phyloP scores from a whole-genome alignment of 768 basidiomycete species.

The Tricholoma flavovirens region DNA sequence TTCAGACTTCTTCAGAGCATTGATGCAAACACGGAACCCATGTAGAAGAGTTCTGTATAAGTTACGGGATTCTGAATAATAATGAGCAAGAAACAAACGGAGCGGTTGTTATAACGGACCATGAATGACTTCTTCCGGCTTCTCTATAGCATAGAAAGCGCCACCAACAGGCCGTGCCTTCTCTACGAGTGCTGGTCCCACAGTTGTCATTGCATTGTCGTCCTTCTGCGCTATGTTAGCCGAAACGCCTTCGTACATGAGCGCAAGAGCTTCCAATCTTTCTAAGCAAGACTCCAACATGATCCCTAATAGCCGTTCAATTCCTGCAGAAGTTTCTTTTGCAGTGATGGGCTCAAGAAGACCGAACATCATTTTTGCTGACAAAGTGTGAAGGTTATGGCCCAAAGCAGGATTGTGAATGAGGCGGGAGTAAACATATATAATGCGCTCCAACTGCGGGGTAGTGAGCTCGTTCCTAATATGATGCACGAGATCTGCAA shows the following conservation, averaged over 20 bases:
- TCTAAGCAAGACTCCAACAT: constrained; percentile 83
- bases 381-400: constrained; percentile 80
- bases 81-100: constrained; percentile 7
- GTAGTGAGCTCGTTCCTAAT: constrained; percentile 76
- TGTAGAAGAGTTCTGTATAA: constrained; percentile 87
- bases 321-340: constrained; percentile 68
- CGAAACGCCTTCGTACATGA: constrained; percentile 52
- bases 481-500: constrained; percentile 93
- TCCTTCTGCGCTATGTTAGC: constrained; percentile 47
- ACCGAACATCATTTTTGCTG: constrained; percentile 89
- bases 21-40: constrained; percentile 77
- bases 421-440: constrained; percentile 80
- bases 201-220: constrained; percentile 29
- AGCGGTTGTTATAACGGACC: constrained; percentile 40
- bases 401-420: constrained; percentile 84
- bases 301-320: constrained; percentile 60
- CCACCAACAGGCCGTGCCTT: constrained; percentile 78
- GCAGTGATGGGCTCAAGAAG: constrained; percentile 75
- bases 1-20: constrained; percentile 73
- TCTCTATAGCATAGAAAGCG: constrained; percentile 73
- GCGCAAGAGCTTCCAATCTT: constrained; percentile 75
- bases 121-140: constrained; percentile 73
- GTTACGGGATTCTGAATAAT: constrained; percentile 65
- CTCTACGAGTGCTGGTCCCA: constrained; percentile 71
- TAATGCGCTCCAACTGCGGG: constrained; percentile 68